Evolutionary conservation across 1,284 basidiomycete genomes (phyloP).

Genomic region (Leccinum colubrinum): DNA sequence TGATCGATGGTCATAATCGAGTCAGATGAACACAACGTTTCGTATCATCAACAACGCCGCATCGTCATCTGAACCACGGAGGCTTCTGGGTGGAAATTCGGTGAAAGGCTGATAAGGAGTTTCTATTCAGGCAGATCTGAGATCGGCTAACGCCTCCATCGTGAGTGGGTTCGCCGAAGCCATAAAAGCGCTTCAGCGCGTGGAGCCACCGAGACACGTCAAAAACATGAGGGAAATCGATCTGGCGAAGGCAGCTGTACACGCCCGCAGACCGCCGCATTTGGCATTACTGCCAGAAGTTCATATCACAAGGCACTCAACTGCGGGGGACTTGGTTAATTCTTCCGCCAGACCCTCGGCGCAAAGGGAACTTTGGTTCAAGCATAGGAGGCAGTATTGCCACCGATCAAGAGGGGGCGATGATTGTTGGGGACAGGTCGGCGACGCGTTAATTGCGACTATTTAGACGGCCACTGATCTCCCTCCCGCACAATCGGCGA

Average conservation of each 20-base stretch:
- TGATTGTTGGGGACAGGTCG: constrained; percentile 29
- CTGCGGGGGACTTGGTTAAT: constrained; percentile 1
- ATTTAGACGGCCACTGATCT: constrained; percentile 1
- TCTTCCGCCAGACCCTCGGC: constrained; percentile 8
- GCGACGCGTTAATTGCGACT: constrained; percentile 25
- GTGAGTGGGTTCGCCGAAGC: constrained; percentile 21
- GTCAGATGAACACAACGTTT: constrained; percentile 11
- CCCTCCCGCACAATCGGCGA: constrained; percentile 27
- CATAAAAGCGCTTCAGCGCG: constrained; percentile 13
- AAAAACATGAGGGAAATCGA: constrained; percentile 26
- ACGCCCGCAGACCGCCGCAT: constrained; percentile 13
- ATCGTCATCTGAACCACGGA: not conserved
- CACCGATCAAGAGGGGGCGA: constrained; percentile 23
- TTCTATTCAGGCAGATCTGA: constrained; percentile 23
- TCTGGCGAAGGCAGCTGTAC: constrained; percentile 12
- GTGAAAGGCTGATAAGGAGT: constrained; percentile 32
- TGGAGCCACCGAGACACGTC: constrained; percentile 23
- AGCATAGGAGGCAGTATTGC: constrained; percentile 13
- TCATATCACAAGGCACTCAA: constrained; percentile 1
- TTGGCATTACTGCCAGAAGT: constrained; percentile 11
- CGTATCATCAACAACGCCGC: constrained; percentile 3
- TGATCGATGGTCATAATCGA: constrained; percentile 25
- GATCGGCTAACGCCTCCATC: constrained; percentile 19
- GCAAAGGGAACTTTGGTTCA: constrained; percentile 6
- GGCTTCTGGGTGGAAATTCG: constrained; percentile 22